phyloP scores from a whole-genome alignment of 1,139 yeast genomes.

The Geotrichum histeridarum region DNA sequence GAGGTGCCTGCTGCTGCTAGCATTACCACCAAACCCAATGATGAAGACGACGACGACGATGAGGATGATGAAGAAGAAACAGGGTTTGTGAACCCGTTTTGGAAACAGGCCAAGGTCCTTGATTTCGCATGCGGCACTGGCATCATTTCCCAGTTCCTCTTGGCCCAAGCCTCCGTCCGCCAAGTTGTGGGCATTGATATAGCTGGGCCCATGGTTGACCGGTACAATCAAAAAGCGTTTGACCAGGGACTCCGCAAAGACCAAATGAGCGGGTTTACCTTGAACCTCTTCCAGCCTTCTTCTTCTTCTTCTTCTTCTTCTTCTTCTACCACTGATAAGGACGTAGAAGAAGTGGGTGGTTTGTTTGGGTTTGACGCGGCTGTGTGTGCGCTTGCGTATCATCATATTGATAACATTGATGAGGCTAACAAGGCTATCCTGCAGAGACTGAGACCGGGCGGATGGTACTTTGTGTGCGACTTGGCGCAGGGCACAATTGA shows the following conservation, averaged over 20 bases:
- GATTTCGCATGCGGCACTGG: conserved; percentile 37
- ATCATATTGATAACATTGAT: conserved; percentile 30
- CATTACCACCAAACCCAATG: not conserved
- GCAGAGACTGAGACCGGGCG: conserved; percentile 25
- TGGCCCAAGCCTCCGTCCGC: conserved; percentile 29
- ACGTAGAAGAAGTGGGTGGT: conserved; percentile 24
- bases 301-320: too few species aligned
- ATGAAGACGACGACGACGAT: not conserved
- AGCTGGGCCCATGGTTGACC: conserved; percentile 29
- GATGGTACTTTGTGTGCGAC: conserved; percentile 30
- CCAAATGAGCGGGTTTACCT: conserved; percentile 25
- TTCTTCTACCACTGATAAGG: too few species aligned
- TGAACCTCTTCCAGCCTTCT: conserved; percentile 20
- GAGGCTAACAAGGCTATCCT: conserved; percentile 24
- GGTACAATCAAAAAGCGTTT: conserved; percentile 26
- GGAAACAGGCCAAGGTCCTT: conserved; percentile 27
- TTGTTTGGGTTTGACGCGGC: conserved; percentile 28
- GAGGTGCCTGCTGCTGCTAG: not conserved
- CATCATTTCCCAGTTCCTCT: conserved; percentile 24
- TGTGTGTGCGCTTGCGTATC: conserved; percentile 31
- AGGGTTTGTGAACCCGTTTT: conserved; percentile 16
- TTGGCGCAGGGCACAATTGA: conserved; percentile 14
- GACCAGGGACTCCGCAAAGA: conserved; percentile 27
- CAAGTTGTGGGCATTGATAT: conserved; percentile 33
- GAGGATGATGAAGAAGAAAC: conserved; percentile 9